These are phyloP conservation scores for Rhizomucor pusillus DNA, from an alignment of 371 early-diverging fungal genomes.

Conservation along the genomic window DNA sequence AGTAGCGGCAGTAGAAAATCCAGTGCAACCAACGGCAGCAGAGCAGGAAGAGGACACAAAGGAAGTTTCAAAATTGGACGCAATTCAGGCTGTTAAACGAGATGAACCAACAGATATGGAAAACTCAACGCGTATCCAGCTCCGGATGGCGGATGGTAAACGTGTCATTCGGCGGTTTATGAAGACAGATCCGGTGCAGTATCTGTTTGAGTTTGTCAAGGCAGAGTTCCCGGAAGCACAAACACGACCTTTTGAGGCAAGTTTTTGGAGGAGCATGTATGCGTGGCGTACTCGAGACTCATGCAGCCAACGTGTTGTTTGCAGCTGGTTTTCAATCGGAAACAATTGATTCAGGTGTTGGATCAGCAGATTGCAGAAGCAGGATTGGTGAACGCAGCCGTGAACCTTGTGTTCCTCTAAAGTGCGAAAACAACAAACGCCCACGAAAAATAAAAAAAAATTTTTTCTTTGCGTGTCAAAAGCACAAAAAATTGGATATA, in stretches of 20 bases:
- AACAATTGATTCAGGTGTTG: constrained; percentile 56
- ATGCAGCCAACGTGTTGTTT: background rate
- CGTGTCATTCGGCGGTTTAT: constrained; percentile 63
- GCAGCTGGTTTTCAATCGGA: constrained; percentile 62
- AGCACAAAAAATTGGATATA: background rate
- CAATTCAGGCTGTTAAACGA: constrained; percentile 44
- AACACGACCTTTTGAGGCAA: constrained; percentile 70
- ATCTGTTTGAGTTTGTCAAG: constrained; percentile 71
- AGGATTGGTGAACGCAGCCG: constrained; percentile 64
- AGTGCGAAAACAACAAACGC: constrained; percentile 4
- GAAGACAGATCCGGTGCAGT: constrained; percentile 61
- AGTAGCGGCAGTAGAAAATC: background rate
- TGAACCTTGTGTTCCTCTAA: constrained; percentile 40
- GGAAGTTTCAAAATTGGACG: constrained; percentile 34
- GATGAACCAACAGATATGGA: constrained; percentile 52
- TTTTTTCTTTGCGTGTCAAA: background rate
- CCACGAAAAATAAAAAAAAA: constrained; percentile 2
- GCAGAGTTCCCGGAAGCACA: constrained; percentile 60
- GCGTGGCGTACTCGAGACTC: background rate
- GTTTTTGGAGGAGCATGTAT: background rate
- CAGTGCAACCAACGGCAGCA: background rate
- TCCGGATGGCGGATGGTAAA: constrained; percentile 70
- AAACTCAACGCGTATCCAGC: constrained; percentile 64
- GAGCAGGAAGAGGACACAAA: constrained; percentile 20
- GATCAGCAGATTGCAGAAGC: constrained; percentile 66